phyloP scores from a whole-genome alignment of 225 moss, liverwort and hornwort genomes.

The Rhytidiadelphus loreus region DNA sequence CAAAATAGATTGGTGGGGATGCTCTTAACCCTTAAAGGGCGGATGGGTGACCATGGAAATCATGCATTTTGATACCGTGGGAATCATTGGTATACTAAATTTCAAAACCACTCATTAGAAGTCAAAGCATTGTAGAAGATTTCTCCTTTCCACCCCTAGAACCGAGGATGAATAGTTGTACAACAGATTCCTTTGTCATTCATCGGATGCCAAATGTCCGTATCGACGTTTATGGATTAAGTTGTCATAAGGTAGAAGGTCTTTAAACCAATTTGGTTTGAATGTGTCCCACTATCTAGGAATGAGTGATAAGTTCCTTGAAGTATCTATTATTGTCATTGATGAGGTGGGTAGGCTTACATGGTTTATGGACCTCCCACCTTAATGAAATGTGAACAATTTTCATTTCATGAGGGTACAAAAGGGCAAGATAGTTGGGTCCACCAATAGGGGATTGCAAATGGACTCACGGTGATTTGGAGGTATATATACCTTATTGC shows the following conservation, averaged over 20 bases:
- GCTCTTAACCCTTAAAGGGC: too few relatives aligned
- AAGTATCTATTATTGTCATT: background rate
- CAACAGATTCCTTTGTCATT: too few relatives aligned
- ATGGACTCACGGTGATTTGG: background rate
- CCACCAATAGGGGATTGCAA: accelerated
- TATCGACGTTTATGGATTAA: too few relatives aligned
- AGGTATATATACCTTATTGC: background rate
- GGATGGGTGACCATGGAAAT: too few relatives aligned
- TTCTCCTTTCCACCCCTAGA: too few relatives aligned
- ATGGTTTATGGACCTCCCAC: background rate
- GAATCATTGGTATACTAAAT: too few relatives aligned
- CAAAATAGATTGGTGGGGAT: too few relatives aligned
- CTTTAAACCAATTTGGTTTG: background rate
- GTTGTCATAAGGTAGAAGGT: background rate
- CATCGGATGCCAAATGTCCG: too few relatives aligned
- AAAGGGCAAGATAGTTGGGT: accelerated
- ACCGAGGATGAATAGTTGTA: too few relatives aligned
- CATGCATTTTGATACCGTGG: too few relatives aligned
- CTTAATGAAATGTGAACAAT: background rate
- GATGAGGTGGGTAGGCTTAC: background rate
- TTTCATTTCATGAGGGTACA: background rate
- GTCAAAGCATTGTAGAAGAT: too few relatives aligned
- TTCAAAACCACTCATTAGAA: too few relatives aligned
- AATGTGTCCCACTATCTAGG: accelerated
- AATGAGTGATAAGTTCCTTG: background rate